Conservation (phyloP, 352 stramenopile genomes). For the Phytopythium helicoides region DNA sequence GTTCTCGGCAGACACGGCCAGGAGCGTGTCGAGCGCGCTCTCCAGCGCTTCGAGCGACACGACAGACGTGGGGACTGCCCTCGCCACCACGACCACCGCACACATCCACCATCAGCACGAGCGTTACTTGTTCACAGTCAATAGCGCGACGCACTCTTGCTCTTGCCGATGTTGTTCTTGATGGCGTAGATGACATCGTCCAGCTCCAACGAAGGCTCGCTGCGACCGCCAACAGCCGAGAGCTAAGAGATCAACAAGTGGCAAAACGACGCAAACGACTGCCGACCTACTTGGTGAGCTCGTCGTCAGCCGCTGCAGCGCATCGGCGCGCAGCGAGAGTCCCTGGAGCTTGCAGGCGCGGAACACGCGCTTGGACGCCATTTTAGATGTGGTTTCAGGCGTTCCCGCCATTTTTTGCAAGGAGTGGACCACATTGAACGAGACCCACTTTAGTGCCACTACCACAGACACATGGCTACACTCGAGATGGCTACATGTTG, state of each 20-base stretch:
- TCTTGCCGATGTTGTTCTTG: conserved; percentile 89
- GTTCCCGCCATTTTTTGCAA: conserved; percentile 14
- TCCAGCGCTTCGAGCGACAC: conserved; percentile 81
- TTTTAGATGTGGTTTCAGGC: too few relatives aligned
- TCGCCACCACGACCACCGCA: conserved; percentile 2
- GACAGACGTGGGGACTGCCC: conserved; percentile 74
- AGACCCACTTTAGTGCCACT: conserved; percentile 1
- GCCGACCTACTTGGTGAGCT: conserved; percentile 55
- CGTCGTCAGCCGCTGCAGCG: conserved; percentile 53
- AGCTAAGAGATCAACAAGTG: background rate
- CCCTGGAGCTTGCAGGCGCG: conserved; percentile 84
- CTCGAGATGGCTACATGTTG: background rate
- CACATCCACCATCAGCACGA: background rate
- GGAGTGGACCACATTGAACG: background rate
- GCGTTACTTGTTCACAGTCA: background rate
- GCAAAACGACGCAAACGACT: conserved; percentile 6
- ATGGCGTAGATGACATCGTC: conserved; percentile 84
- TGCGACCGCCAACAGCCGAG: conserved; percentile 10
- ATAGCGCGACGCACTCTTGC: conserved; percentile 72
- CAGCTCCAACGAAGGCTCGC: conserved; percentile 70
- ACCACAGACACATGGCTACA: conserved; percentile 5
- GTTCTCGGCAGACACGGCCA: conserved; percentile 78
- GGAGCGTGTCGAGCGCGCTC: conserved; percentile 77
- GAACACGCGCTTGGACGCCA: conserved; percentile 79
- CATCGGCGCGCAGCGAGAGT: conserved; percentile 73